Evolutionary conservation across 805 yeast genomes (phyloP), one percentile per base, ranked within the genome.

Genomic region (Lachancea cidri): DNA sequence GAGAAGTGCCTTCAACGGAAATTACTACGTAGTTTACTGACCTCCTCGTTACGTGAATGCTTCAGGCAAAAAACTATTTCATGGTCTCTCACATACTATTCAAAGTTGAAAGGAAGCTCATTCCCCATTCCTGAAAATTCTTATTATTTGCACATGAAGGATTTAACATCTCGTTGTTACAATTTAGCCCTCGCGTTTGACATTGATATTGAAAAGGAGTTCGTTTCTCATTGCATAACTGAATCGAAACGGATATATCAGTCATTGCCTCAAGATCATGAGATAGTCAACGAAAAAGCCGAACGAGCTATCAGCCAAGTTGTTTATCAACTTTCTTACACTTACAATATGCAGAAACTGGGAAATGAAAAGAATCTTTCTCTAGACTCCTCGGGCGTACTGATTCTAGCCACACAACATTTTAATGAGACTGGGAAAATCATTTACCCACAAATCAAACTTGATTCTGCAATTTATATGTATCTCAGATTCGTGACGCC

Each of bases 121-220:
- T 7, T 22, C 9, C 27, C 27, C 36, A 49, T 55, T 30, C 42
- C 52, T 38, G 45, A 62, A 17, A 31, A 64, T 32, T 49, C 36
- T 5, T 50, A 41, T 36, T 48, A 54, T 39, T 4, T 25, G 47
- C 43, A 66, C 46, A 35, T 60, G 65, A 42, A 55, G 43, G 70
- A 65, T 18, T 53, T 66, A 19, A 60, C 60, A 35, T 60, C 56
- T 5, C 66, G 82, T 37, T 58, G 66, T n/a, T 60, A 67, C 27
- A 71, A 71, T 39, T 65, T 87, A 44, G 73, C 83, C 0, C 54
- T 69, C 24, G 77, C 93, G 3, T 76, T 74, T 60, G 98, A 89
- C 60, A 54, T 86, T 38, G 77, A 81, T 39, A 63, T 79, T 9
- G 63, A 62, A n/a, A 52, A 53, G 1, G 60, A 62, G 17, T 71